Percentiles rank a stretch among this genome's conserved stretches.
Evolutionary conservation across 164 flowering plant species (phyloP).

Genomic region (Liquidambar formosana): DNA sequence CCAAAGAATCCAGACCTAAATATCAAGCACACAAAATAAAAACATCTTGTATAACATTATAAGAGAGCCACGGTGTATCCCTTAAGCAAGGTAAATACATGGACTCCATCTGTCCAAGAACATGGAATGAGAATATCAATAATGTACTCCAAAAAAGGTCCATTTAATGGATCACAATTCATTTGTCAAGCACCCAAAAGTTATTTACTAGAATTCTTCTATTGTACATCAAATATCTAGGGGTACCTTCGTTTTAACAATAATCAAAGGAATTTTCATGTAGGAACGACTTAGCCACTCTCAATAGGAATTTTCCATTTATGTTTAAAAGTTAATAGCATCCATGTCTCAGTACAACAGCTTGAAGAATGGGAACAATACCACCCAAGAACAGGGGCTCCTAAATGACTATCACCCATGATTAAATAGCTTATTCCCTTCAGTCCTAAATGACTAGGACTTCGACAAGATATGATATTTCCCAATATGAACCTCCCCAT

Average conservation of each 20-base stretch:
- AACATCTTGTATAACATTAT: background rate
- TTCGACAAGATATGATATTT: background rate
- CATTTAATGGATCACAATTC: background rate
- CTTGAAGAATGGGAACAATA: background rate
- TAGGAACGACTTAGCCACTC: background rate
- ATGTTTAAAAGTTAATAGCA: background rate
- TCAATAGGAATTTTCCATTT: background rate
- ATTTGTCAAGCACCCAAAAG: background rate
- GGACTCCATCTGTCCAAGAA: background rate
- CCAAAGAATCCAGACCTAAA: constrained; percentile 81
- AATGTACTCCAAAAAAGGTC: background rate
- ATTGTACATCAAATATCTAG: background rate
- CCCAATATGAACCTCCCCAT: too few relatives aligned
- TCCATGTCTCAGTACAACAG: background rate
- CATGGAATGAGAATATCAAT: background rate
- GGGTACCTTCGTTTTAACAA: background rate
- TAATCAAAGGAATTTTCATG: background rate
- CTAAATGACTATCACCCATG: background rate
- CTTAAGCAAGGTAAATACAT: too few relatives aligned
- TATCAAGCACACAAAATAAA: constrained; percentile 13
- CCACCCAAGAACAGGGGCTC: background rate
- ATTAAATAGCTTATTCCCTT: too few relatives aligned
- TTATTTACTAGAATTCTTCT: too few relatives aligned
- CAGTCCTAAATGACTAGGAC: background rate
- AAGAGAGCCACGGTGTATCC: too few relatives aligned